Evolutionary conservation across 768 basidiomycete species (phyloP).

Genomic region (Leccinum subgranulosum): DNA sequence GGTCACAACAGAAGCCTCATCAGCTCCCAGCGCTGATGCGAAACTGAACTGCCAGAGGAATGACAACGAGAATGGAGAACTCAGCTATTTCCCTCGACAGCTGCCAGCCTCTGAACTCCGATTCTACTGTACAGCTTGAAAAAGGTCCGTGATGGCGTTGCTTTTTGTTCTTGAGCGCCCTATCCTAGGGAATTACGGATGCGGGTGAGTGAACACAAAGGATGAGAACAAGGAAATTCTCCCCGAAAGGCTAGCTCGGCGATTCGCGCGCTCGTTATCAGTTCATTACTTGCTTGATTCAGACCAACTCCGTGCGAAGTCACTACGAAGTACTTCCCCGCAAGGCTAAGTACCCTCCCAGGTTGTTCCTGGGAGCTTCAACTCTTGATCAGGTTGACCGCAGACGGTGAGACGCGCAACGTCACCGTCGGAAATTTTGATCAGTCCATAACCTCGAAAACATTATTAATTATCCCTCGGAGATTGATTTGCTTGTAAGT

Average conservation of each 20-base stretch:
- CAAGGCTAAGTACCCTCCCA: not conserved
- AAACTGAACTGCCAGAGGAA: constrained; percentile 9
- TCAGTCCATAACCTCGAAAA: not conserved
- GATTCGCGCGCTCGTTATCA: not conserved
- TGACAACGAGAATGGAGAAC: constrained; percentile 21
- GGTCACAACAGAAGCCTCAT: constrained; percentile 7
- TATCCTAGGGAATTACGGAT: not conserved
- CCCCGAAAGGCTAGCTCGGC: not conserved
- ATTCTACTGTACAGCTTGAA: not conserved
- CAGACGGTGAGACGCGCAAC: not conserved
- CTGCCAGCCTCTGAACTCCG: constrained; percentile 4
- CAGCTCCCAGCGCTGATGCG: constrained; percentile 1
- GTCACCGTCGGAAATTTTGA: not conserved
- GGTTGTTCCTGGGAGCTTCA: not conserved
- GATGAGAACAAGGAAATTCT: not conserved
- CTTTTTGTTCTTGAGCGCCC: constrained; percentile 16
- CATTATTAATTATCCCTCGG: not conserved
- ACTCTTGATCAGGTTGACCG: not conserved
- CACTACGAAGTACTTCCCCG: not conserved
- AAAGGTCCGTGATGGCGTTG: constrained; percentile 2
- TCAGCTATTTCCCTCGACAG: constrained; percentile 14
- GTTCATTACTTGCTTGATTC: not conserved
- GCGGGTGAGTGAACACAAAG: constrained; percentile 2
- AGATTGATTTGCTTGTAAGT: not conserved
- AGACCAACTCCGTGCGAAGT: not conserved